phyloP scores from a whole-genome alignment of 2,329 filamentous ascomycete species.

The Graphiopsis chlorocephala region DNA sequence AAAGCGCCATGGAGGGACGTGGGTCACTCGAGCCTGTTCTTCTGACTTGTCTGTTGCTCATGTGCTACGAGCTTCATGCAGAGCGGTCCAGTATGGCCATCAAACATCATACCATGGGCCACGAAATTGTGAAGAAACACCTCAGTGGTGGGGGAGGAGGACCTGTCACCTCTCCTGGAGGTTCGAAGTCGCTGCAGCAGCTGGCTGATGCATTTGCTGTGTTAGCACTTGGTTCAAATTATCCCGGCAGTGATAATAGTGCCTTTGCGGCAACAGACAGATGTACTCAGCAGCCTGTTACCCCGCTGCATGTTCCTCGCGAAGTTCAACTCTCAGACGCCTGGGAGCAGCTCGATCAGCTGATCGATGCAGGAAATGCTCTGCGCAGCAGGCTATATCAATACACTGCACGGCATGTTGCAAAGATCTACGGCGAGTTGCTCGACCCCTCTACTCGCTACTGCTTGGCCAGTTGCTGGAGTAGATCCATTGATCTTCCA shows the following conservation, averaged over 20 bases:
- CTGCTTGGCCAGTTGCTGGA: slow-evolving; percentile 2
- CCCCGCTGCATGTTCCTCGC: background rate
- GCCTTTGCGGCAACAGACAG: too few species aligned
- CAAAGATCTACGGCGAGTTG: background rate
- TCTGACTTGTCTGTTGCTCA: slow-evolving; percentile 10
- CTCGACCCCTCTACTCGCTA: background rate
- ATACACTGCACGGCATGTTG: background rate
- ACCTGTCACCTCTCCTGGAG: background rate
- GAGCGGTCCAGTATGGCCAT: slow-evolving; percentile 11
- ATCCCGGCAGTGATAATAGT: background rate
- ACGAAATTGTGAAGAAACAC: background rate
- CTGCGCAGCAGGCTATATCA: background rate
- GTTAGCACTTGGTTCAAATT: background rate
- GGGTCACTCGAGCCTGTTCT: slow-evolving; percentile 4
- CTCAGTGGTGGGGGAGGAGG: background rate
- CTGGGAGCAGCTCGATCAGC: background rate
- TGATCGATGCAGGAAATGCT: background rate
- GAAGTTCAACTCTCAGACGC: background rate
- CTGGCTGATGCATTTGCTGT: background rate
- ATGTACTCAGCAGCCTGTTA: background rate
- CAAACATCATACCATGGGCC: background rate
- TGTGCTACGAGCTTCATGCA: slow-evolving; percentile 10
- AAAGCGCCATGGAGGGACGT: background rate
- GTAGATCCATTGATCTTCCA: background rate
- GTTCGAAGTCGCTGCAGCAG: background rate